Evolutionary conservation across 495 filamentous ascomycete genomes (phyloP).

Genomic region (Tuber indicum): DNA sequence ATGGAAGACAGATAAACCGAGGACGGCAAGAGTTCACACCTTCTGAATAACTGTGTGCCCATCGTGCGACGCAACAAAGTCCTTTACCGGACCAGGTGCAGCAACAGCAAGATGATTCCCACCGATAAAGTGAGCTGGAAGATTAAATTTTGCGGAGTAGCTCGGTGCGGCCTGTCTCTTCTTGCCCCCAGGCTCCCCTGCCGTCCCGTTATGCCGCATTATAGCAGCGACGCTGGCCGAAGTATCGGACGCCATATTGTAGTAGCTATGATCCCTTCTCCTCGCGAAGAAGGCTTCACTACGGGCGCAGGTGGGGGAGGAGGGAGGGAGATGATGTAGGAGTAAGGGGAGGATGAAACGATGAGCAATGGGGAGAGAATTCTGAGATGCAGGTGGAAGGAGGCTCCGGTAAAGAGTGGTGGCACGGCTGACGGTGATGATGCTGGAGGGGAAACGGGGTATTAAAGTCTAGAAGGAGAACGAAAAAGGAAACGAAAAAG

Average conservation of each 20-base stretch:
- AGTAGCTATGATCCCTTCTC: constrained; percentile 14
- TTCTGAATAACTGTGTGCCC: constrained; percentile 97
- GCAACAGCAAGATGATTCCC: constrained; percentile 80
- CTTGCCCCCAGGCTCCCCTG: constrained; percentile 30
- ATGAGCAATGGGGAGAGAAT: constrained; percentile 19
- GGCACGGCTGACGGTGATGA: background rate
- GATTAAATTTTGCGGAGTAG: constrained; percentile 65
- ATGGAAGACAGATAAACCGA: background rate
- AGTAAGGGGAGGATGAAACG: constrained; percentile 8
- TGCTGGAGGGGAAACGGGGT: background rate
- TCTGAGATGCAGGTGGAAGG: background rate
- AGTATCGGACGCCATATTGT: constrained; percentile 31
- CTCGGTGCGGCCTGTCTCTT: constrained; percentile 40
- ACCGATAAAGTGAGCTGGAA: constrained; percentile 91
- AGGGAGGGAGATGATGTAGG: constrained; percentile 11
- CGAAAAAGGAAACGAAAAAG: background rate
- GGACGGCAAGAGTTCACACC: constrained; percentile 51
- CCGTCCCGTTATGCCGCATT: constrained; percentile 31
- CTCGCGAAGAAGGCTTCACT: constrained; percentile 7
- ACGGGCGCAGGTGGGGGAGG: background rate
- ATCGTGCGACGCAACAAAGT: constrained; percentile 82
- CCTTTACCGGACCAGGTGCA: constrained; percentile 72
- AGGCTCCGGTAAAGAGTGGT: background rate
- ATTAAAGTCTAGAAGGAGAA: constrained; percentile 2
- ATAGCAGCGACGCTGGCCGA: constrained; percentile 32